These are phyloP conservation scores for Brassica rapa DNA, from an alignment of 345 rosid genomes.

Conservation along the genomic window DNA sequence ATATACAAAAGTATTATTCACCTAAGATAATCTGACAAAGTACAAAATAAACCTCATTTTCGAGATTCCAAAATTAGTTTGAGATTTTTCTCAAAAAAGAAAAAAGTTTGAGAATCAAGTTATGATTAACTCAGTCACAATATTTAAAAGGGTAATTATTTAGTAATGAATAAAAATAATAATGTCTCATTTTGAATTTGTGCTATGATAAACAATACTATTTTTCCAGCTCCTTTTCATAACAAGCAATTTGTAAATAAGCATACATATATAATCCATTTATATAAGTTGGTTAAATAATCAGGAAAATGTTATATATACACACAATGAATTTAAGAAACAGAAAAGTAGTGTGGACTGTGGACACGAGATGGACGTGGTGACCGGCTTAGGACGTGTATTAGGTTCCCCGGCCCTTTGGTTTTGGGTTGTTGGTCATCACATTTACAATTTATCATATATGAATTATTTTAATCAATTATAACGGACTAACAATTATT, in stretches of 20 bases:
- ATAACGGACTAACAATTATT: slow-evolving; percentile 32
- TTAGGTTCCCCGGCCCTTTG: slow-evolving; percentile 57
- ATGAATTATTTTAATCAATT: slow-evolving; percentile 2
- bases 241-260: neutral
- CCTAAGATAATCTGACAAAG: neutral
- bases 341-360: slow-evolving; percentile 22
- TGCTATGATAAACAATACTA: neutral
- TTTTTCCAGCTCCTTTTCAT: neutral
- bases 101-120: neutral
- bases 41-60: neutral
- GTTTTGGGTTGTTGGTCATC: slow-evolving; percentile 33
- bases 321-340: slow-evolving; percentile 12
- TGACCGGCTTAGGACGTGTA: slow-evolving; percentile 56
- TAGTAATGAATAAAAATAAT: neutral
- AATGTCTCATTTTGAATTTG: neutral
- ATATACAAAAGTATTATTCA: neutral
- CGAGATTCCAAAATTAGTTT: neutral
- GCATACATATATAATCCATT: neutral
- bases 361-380: slow-evolving; percentile 36
- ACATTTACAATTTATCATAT: slow-evolving; percentile 22
- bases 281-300: neutral
- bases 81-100: too few species aligned
- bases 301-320: neutral
- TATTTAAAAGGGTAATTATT: neutral
- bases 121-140: neutral